Evolutionary conservation across 768 basidiomycete genomes (phyloP).

Genomic region (Hericium alpestre): DNA sequence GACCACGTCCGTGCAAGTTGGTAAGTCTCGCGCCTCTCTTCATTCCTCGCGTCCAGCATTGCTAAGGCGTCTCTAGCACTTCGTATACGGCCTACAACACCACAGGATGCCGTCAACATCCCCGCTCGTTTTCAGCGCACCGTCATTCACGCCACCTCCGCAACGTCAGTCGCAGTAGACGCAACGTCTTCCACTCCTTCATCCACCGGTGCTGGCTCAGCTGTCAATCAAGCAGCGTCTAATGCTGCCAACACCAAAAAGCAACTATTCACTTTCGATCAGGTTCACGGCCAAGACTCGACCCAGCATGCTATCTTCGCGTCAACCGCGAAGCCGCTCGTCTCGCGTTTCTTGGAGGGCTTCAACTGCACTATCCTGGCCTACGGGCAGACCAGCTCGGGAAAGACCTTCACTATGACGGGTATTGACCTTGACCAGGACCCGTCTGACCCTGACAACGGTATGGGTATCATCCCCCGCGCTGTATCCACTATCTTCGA

Average conservation of each 20-base stretch:
- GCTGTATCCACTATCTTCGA: constrained; percentile 85
- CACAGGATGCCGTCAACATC: constrained; percentile 75
- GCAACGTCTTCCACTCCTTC: constrained; percentile 42
- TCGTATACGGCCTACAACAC: constrained; percentile 81
- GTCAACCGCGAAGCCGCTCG: constrained; percentile 72
- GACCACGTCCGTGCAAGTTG: constrained; percentile 90
- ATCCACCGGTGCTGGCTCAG: constrained; percentile 38
- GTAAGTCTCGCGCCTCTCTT: constrained; percentile 36
- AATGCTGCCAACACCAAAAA: constrained; percentile 45
- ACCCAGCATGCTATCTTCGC: constrained; percentile 83
- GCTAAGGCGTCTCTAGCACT: constrained; percentile 41
- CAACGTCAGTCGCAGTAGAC: constrained; percentile 79
- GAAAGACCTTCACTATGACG: constrained; percentile 98
- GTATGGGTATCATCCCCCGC: constrained; percentile 92
- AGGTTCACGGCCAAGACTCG: constrained; percentile 79
- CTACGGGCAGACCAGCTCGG: constrained; percentile 94
- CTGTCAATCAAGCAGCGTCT: constrained; percentile 31
- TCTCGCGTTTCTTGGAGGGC: constrained; percentile 82
- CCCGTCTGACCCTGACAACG: constrained; percentile 69
- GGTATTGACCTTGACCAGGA: constrained; percentile 85
- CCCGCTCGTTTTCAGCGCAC: constrained; percentile 90
- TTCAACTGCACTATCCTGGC: constrained; percentile 98
- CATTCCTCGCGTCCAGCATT: constrained; percentile 11
- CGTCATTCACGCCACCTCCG: constrained; percentile 68
- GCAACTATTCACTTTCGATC: constrained; percentile 86